Percentiles rank a stretch among this genome's conserved stretches.
Evolutionary conservation across 148 eudicot genomes (phyloP).

Genomic region (Chenopodium berlandieri): DNA sequence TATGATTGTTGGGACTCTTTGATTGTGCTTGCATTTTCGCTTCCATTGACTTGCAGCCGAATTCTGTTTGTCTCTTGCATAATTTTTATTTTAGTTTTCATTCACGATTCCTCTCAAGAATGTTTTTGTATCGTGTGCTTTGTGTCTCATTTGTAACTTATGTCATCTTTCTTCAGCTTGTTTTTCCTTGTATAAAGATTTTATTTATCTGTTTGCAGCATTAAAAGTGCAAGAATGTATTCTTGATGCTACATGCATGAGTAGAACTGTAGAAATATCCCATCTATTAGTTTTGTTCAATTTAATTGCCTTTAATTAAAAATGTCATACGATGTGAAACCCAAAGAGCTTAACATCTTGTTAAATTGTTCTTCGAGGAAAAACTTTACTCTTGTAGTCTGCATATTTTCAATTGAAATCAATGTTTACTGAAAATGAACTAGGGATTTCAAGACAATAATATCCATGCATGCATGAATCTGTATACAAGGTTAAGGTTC

Average conservation of each 20-base stretch:
- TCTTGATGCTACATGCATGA: neutral
- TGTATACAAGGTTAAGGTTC: neutral
- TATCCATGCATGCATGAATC: neutral
- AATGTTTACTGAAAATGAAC: neutral
- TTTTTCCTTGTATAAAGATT: neutral
- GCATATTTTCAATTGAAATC: neutral
- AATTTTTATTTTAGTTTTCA: neutral
- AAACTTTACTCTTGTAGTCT: neutral
- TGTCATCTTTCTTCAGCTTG: neutral
- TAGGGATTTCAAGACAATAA: neutral
- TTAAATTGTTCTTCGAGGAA: neutral
- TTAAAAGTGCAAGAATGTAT: neutral
- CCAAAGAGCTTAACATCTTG: neutral
- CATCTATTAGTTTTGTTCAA: neutral
- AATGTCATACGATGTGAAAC: neutral
- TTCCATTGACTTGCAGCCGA: slow-evolving; percentile 8
- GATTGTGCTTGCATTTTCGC: neutral
- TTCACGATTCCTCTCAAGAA: neutral
- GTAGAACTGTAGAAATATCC: neutral
- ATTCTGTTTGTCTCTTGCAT: neutral
- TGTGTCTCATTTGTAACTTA: neutral
- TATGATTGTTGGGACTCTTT: slow-evolving; percentile 10
- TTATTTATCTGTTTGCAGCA: neutral
- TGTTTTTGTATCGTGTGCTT: neutral
- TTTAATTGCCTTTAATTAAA: neutral